phyloP scores from a whole-genome alignment of 1,284 basidiomycete genomes.

The Rhodotorula sp. region DNA sequence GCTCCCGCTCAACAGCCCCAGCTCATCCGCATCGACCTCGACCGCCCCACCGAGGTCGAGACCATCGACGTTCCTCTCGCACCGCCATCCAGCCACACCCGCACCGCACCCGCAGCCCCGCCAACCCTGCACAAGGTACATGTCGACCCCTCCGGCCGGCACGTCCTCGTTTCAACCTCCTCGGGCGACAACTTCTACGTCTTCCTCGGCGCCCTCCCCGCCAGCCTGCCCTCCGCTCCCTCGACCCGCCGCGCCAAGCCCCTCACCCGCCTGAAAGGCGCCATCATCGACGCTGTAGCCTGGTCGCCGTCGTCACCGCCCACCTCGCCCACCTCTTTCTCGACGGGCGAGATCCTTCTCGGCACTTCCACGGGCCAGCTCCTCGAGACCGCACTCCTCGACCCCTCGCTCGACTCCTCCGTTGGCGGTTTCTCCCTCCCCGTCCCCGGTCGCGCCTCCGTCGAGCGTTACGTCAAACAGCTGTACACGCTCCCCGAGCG shows the following conservation, averaged over 20 bases:
- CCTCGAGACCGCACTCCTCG: constrained; percentile 75
- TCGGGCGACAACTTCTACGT: constrained; percentile 95
- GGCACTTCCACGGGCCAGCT: constrained; percentile 81
- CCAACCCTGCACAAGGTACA: constrained; percentile 66
- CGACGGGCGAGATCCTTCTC: constrained; percentile 83
- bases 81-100: not conserved
- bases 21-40: constrained; percentile 46
- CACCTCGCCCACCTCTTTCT: constrained; percentile 60
- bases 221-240: constrained; percentile 11
- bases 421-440: constrained; percentile 44
- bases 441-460: constrained; percentile 46
- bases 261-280: constrained; percentile 78
- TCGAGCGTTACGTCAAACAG: constrained; percentile 67
- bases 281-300: constrained; percentile 80
- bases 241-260: constrained; percentile 67
- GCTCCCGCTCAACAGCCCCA: constrained; percentile 15
- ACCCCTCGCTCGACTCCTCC: constrained; percentile 67
- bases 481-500: constrained; percentile 78
- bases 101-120: not conserved
- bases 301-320: constrained; percentile 70
- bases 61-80: constrained; percentile 35
- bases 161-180: constrained; percentile 79
- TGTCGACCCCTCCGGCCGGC: constrained; percentile 86
- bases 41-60: constrained; percentile 40
- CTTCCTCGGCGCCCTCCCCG: constrained; percentile 63